Evolutionary conservation across 495 filamentous ascomycete species (phyloP).

Genomic region (Lophiostoma macrostomum): DNA sequence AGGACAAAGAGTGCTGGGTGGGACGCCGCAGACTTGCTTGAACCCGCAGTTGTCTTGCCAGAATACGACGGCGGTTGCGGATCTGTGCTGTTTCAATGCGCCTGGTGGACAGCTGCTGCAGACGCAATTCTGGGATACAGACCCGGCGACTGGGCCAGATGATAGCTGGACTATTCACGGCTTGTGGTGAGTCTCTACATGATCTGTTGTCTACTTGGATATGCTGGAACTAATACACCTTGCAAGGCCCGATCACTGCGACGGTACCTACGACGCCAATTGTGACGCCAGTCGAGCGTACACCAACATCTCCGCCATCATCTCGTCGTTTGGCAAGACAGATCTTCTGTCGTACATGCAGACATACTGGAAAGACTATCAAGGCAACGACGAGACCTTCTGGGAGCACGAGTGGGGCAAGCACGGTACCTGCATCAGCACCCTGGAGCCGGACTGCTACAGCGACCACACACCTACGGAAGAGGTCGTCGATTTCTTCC

Average conservation of each 20-base stretch:
- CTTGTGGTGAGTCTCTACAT: constrained; percentile 52
- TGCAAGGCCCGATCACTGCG: constrained; percentile 73
- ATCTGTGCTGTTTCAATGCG: constrained; percentile 74
- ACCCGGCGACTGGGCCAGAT: constrained; percentile 64
- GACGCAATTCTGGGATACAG: constrained; percentile 85
- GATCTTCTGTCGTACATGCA: constrained; percentile 71
- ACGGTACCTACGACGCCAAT: constrained; percentile 72
- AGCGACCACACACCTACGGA: constrained; percentile 55
- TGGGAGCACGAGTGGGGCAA: constrained; percentile 91
- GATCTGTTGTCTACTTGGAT: neutral
- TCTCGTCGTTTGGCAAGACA: constrained; percentile 58
- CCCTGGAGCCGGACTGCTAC: constrained; percentile 71
- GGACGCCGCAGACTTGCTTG: constrained; percentile 41
- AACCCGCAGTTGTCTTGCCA: constrained; percentile 58
- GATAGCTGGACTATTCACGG: constrained; percentile 87
- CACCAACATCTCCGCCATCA: constrained; percentile 65
- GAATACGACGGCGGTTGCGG: constrained; percentile 50
- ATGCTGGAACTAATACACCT: neutral
- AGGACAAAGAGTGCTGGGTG: constrained; percentile 24
- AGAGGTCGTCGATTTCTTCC: constrained; percentile 64
- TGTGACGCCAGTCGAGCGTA: constrained; percentile 68
- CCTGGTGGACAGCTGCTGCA: constrained; percentile 70
- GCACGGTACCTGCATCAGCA: constrained; percentile 74
- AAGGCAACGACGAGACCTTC: constrained; percentile 62
- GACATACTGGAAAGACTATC: constrained; percentile 70